Evolutionary conservation across 306 rosid genomes (phyloP), one percentile per base, ranked within the genome.

Genomic region (Fragaria ananassa): DNA sequence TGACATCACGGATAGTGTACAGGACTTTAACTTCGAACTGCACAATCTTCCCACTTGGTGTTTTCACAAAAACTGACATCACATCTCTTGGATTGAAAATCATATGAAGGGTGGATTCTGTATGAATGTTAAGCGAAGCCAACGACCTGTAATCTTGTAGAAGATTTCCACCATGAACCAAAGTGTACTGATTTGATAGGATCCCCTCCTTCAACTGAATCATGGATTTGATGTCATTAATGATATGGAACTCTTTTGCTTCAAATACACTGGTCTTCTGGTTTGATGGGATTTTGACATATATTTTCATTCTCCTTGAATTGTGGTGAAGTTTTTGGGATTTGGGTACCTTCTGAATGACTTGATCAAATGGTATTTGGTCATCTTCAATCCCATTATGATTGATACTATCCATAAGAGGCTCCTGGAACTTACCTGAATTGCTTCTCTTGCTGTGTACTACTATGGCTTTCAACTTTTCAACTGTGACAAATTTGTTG

Each of bases 211-310:
- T 53, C 44, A 21, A n/a, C 35, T 54, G 34, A 42, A 76, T 39
- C 74, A 76, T 76, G 54, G 74, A 23, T 54, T 67, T 76, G 44
- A 76, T 54, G 74, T 76, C 74, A 41, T 54, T 27, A 54, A 76
- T 53, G 25, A 18, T 53, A 42, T 76, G 21, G 67, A 39, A 53
- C 35, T 23, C 74, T 10, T 67, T 54, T 39, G 80, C 66, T 53
- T 53, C 74, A 17, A 53, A 29, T 18, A 76, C 74, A 35, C 10
- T 10, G 3, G 31, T 39, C 42, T 25, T 67, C 74, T 25, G 56
- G 34, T 67, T 53, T 67, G 74, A 51, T 39, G 80, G 74, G 1
- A 66, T 37, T 42, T 67, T 66, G 42, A 76, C 80, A 25, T 76
- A 76, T 21, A 76, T 31, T 34, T 12, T 75, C 70, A 61, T 62